Evolutionary conservation across 306 rosid species (phyloP).

Genomic region (Myrica gale): DNA sequence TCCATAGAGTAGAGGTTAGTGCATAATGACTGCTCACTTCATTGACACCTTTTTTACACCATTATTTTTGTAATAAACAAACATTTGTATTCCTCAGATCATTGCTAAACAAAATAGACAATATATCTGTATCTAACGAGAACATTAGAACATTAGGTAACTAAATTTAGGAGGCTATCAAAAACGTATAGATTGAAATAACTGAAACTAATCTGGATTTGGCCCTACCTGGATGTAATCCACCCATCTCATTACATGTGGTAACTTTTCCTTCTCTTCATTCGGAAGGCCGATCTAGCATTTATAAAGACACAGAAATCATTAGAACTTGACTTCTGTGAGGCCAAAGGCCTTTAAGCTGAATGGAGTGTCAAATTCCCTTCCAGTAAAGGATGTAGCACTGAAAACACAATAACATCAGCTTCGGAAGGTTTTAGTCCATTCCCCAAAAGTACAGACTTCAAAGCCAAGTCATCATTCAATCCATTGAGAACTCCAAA

Average conservation of each 20-base stretch:
- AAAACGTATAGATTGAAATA: not conserved
- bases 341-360: not conserved
- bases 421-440: slow-evolving; percentile 75
- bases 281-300: slow-evolving; percentile 67
- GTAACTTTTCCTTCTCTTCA: slow-evolving; percentile 53
- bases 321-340: slow-evolving; percentile 16
- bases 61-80: not conserved
- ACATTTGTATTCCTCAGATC: not conserved
- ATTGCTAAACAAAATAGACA: not conserved
- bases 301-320: slow-evolving; percentile 39
- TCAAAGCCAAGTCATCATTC: slow-evolving; percentile 54
- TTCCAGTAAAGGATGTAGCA: slow-evolving; percentile 73
- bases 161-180: not conserved
- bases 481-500: slow-evolving; percentile 60
- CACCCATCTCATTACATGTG: slow-evolving; percentile 79
- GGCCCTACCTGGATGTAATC: slow-evolving; percentile 78
- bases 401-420: slow-evolving; percentile 74
- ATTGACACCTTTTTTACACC: not conserved
- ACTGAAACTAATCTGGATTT: not conserved
- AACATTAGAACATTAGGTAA: not conserved
- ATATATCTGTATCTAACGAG: not conserved
- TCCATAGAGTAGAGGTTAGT: not conserved
- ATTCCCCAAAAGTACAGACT: slow-evolving; percentile 68
- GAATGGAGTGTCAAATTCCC: slow-evolving; percentile 11
- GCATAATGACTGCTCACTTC: not conserved